A percentile compares a stretch with the other conserved stretches of the same genome.
These are phyloP conservation scores for Tulasnella calospora DNA, from an alignment of 768 basidiomycete species.

Conservation along the genomic window DNA sequence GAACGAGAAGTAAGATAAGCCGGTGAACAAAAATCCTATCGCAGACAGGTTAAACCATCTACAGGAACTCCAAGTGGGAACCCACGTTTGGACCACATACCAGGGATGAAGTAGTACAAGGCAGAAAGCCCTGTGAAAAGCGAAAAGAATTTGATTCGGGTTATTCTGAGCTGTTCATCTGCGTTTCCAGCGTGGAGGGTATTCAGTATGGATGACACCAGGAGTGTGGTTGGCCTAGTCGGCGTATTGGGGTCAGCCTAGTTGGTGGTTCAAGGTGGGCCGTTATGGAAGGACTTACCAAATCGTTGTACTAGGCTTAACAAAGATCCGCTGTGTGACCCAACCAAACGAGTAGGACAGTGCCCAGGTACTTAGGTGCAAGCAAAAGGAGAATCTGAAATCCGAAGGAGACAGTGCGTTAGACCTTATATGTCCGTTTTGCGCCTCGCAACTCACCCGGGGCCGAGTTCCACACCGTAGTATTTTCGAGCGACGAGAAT, in stretches of 20 bases:
- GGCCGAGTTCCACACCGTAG: constrained; percentile 60
- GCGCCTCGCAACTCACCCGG: constrained; percentile 44
- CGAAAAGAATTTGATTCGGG: constrained; percentile 77
- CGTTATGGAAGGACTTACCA: neutral
- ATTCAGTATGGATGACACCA: constrained; percentile 90
- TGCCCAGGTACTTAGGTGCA: neutral
- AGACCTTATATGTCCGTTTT: neutral
- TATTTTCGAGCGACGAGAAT: constrained; percentile 75
- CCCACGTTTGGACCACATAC: constrained; percentile 41
- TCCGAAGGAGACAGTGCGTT: neutral
- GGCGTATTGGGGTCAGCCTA: constrained; percentile 54
- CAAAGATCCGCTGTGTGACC: constrained; percentile 37
- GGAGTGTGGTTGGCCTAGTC: constrained; percentile 93
- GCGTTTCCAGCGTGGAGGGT: constrained; percentile 93
- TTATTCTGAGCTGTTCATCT: constrained; percentile 50
- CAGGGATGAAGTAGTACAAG: constrained; percentile 85
- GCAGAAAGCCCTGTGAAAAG: constrained; percentile 60
- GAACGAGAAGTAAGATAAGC: constrained; percentile 82
- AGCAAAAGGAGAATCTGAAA: neutral
- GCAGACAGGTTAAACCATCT: neutral
- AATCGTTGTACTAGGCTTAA: neutral
- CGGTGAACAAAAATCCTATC: constrained; percentile 85
- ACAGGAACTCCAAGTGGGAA: neutral
- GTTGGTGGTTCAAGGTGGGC: neutral
- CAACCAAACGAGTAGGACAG: neutral